Percentiles rank a stretch among this genome's conserved stretches.
Conservation (phyloP, 164 flowering plant genomes). For the Taxillus chinensis region DNA sequence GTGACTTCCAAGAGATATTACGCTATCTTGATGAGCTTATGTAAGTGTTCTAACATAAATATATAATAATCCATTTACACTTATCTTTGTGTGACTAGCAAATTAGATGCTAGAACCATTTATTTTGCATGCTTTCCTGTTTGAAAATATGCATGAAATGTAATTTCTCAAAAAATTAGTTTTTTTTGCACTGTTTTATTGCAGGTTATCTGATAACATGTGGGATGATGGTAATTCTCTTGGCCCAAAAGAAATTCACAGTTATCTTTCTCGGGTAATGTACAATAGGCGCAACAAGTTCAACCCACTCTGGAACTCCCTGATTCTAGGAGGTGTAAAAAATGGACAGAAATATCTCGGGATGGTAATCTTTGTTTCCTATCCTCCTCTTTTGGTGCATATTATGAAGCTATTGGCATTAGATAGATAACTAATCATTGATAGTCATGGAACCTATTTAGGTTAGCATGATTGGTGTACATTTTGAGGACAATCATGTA, state of each 20-base stretch:
- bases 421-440: neutral
- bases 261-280: conserved; percentile 64
- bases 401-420: neutral
- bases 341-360: conserved; percentile 96
- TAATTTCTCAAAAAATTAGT: too few species aligned
- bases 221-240: conserved; percentile 97
- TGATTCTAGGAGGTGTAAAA: conserved; percentile 91
- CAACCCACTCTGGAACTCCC: conserved; percentile 90
- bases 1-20: conserved; percentile 91
- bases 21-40: conserved; percentile 85
- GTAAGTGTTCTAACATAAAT: conserved; percentile 30
- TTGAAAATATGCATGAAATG: too few species aligned
- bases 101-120: too few species aligned
- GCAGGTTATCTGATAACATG: conserved; percentile 86
- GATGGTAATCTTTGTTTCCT: conserved; percentile 29
- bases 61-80: too few species aligned
- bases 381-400: neutral
- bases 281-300: conserved; percentile 74
- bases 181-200: conserved; percentile 6
- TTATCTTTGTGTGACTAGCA: too few species aligned
- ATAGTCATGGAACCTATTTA: conserved; percentile 11
- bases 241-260: conserved; percentile 95
- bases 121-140: too few species aligned
- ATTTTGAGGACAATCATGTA: conserved; percentile 77
- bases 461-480: conserved; percentile 96